These are phyloP conservation scores for Suhomyces chickasaworum DNA, from an alignment of 1,139 yeast genomes.

Conservation along the genomic window DNA sequence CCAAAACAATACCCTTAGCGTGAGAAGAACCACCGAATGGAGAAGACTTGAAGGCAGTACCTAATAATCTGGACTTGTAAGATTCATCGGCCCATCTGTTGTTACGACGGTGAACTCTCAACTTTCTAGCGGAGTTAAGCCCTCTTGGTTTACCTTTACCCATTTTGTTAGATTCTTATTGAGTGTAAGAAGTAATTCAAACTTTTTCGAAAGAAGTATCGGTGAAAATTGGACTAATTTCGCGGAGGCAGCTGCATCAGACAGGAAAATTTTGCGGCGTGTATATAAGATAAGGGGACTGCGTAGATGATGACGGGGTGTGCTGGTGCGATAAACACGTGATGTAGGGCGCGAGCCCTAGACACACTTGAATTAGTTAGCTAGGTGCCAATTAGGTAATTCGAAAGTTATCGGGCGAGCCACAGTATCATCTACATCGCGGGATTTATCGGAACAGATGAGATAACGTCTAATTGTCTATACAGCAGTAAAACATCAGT, in stretches of 20 bases:
- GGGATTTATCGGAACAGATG: not conserved
- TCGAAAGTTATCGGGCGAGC: not conserved
- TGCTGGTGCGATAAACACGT: not conserved
- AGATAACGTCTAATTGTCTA: constrained; percentile 4
- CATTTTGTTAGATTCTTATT: constrained; percentile 40
- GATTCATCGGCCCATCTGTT: constrained; percentile 99
- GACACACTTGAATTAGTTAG: not conserved
- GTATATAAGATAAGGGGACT: not conserved
- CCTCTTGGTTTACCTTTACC: constrained; percentile 98
- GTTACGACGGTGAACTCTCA: constrained; percentile 99
- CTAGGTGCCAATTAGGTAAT: not conserved
- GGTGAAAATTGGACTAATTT: constrained; percentile 14
- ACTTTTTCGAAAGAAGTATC: constrained; percentile 12
- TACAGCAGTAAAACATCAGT: not conserved
- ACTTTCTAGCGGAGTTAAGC: constrained; percentile 99
- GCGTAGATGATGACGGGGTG: not conserved
- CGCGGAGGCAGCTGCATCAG: constrained; percentile 7
- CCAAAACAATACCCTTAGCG: constrained; percentile 99
- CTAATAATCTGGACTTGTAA: constrained; percentile 98
- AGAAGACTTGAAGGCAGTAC: constrained; percentile 99
- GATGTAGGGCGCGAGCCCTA: not conserved
- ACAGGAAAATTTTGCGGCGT: constrained; percentile 10
- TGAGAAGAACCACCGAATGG: constrained; percentile 99
- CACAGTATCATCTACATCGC: not conserved
- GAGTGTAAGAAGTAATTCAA: constrained; percentile 13